Conservation (phyloP, 139 green algal genomes). For the Chlorella sp. region DNA sequence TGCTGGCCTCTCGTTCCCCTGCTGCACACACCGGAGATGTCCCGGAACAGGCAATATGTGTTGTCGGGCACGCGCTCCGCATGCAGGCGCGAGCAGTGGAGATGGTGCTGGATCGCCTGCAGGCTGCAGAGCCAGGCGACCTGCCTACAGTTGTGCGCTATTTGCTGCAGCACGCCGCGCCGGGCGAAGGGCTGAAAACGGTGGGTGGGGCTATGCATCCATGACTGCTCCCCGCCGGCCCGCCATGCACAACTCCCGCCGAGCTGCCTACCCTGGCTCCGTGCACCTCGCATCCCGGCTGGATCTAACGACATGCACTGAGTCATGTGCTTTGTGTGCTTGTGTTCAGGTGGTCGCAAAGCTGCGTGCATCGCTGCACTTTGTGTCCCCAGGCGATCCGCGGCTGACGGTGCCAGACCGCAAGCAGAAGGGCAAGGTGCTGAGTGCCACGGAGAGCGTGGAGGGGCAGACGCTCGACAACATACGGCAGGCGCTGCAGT, state of each 20-base stretch:
- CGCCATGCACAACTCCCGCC: too few species aligned
- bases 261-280: too few species aligned
- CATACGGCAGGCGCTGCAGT: constrained; percentile 36
- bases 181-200: not conserved
- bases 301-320: too few species aligned
- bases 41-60: too few species aligned
- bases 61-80: too few species aligned
- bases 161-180: constrained; percentile 32
- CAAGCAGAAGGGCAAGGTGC: constrained; percentile 32
- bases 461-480: constrained; percentile 34
- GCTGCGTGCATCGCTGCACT: constrained; percentile 25
- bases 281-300: too few species aligned
- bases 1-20: too few species aligned
- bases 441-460: not conserved
- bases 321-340: too few species aligned
- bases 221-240: too few species aligned
- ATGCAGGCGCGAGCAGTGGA: constrained; percentile 22
- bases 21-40: too few species aligned
- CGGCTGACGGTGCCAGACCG: constrained; percentile 34
- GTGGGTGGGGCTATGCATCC: constrained; percentile 1
- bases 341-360: constrained; percentile 14
- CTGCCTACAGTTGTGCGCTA: constrained; percentile 40
- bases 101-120: constrained; percentile 29
- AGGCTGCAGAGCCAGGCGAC: constrained; percentile 31
- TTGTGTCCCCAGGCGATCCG: constrained; percentile 25